Evolutionary conservation across 2,329 filamentous ascomycete species (phyloP).

Genomic region (Ophiostoma himal-ulmi): DNA sequence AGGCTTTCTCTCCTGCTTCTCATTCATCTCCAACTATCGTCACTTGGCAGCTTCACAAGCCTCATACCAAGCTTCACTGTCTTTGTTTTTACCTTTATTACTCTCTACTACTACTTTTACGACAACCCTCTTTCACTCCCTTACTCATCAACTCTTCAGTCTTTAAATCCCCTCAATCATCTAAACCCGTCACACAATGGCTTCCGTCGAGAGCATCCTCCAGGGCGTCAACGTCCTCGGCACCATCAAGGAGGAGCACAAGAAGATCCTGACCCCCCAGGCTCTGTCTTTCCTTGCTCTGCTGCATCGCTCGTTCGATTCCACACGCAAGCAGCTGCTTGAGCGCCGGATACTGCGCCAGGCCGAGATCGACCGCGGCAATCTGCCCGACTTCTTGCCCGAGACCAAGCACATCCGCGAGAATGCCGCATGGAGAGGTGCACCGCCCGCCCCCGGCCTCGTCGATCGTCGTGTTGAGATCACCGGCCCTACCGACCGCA

Average conservation of each 20-base stretch:
- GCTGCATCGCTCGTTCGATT: conserved; percentile 91
- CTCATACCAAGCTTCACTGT: not conserved
- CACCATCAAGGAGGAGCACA: conserved; percentile 67
- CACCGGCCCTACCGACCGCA: conserved; percentile 91
- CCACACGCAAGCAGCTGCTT: conserved; percentile 78
- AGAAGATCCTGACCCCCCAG: conserved; percentile 86
- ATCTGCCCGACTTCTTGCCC: conserved; percentile 86
- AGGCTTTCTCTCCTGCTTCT: conserved; percentile 7
- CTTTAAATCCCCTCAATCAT: not conserved
- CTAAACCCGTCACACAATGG: conserved; percentile 45
- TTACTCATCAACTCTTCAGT: not conserved
- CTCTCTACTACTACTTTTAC: not conserved
- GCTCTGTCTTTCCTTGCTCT: conserved; percentile 89
- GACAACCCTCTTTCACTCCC: not conserved
- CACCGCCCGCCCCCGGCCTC: conserved; percentile 82
- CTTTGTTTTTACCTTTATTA: not conserved
- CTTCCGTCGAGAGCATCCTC: conserved; percentile 68
- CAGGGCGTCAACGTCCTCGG: conserved; percentile 85
- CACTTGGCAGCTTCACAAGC: not conserved
- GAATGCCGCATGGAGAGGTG: conserved; percentile 87
- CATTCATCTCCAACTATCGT: not conserved
- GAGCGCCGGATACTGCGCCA: conserved; percentile 82
- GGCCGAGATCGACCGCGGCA: conserved; percentile 85
- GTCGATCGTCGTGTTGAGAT: conserved; percentile 95
- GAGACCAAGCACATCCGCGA: conserved; percentile 95